Conservation (phyloP, 1,284 basidiomycete species). For the Austroboletus rostrupii region DNA sequence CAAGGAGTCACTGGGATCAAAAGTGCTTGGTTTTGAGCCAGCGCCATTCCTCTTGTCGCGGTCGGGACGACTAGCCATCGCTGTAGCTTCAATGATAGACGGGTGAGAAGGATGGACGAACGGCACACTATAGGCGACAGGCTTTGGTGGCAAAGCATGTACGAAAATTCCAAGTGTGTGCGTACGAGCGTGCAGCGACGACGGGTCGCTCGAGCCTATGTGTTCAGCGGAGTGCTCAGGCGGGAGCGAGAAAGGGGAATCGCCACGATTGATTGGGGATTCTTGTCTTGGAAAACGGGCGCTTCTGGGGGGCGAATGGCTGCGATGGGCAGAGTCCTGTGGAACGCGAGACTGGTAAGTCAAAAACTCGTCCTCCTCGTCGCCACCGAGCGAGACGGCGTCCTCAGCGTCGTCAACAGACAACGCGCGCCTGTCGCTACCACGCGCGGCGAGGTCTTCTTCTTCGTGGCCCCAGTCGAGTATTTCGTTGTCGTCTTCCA, state of each 20-base stretch:
- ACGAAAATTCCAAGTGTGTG: constrained; percentile 38
- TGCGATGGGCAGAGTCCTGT: constrained; percentile 16
- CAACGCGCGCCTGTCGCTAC: constrained; percentile 23
- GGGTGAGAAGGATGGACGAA: constrained; percentile 54
- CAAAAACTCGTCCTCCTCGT: constrained; percentile 56
- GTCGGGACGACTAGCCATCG: constrained; percentile 47
- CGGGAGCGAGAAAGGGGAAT: constrained; percentile 8
- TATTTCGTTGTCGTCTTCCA: constrained; percentile 67
- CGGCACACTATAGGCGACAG: constrained; percentile 49
- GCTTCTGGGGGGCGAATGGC: constrained; percentile 17
- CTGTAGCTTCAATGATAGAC: constrained; percentile 54
- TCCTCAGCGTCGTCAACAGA: constrained; percentile 56
- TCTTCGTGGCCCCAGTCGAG: constrained; percentile 77
- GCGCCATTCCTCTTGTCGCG: constrained; percentile 31
- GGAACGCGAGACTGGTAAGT: constrained; percentile 31
- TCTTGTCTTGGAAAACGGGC: constrained; percentile 17
- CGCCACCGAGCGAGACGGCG: constrained; percentile 67
- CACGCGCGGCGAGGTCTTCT: constrained; percentile 41
- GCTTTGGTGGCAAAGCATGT: constrained; percentile 73
- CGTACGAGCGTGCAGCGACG: constrained; percentile 26
- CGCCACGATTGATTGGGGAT: not conserved
- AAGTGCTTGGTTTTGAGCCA: constrained; percentile 28
- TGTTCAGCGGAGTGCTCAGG: constrained; percentile 26
- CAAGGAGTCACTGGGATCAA: constrained; percentile 38
- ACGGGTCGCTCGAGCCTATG: constrained; percentile 24